Base-by-base conservation (phyloP, 2,329 filamentous ascomycete species). In the Colletotrichum lentis region DNA sequence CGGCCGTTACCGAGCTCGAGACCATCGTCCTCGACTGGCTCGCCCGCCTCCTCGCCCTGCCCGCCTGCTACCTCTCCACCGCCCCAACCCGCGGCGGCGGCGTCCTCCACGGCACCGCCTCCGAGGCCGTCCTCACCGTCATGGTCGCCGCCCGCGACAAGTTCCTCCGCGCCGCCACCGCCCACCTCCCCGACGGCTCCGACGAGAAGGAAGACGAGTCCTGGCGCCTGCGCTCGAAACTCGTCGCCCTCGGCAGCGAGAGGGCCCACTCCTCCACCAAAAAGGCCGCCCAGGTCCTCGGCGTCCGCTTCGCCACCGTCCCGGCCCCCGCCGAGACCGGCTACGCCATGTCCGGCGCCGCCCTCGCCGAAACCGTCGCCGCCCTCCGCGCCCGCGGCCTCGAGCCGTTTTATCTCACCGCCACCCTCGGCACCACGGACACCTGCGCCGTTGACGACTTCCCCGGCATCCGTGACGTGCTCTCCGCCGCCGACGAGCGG, bases 21-120 rank as follows among this genome's bases (percentile, higher is more conserved):
- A 97, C 94, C 0, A 86, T 97, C 27, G 91, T 97, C 50, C 85
- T 97, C 77, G 95, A 98, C 79, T 98, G 95, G 94, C 82, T 97
- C 3, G 93, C 91, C 18, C 88, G 91, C 77, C 85, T 93, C 10
- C 79, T 97, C 14, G 88, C 82, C 1, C 82, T 98, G 27, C 94
- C 95, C 0, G 80, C 85, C 12, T 90, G 86, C 72, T 98, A 90
- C 76, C 81, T 91, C 22, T 95, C 91, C 55, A 88, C 89, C 0
- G 90, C 89, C 0, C 85, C 88, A n/a, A 88, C 86, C 7, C 77
- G 78, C 67, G 94, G 94, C 46, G 95, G 95, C 22, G 95, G 95
- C 39, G 94, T 97, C n/a, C 96, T 98, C 70, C 94, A 97, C 77
- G 94, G 95, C 24, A 94, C 90, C 41, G 94, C 95, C 0, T 94